These are phyloP conservation scores for Myriangium duriaei DNA, from an alignment of 2,329 filamentous ascomycete species.

Conservation along the genomic window DNA sequence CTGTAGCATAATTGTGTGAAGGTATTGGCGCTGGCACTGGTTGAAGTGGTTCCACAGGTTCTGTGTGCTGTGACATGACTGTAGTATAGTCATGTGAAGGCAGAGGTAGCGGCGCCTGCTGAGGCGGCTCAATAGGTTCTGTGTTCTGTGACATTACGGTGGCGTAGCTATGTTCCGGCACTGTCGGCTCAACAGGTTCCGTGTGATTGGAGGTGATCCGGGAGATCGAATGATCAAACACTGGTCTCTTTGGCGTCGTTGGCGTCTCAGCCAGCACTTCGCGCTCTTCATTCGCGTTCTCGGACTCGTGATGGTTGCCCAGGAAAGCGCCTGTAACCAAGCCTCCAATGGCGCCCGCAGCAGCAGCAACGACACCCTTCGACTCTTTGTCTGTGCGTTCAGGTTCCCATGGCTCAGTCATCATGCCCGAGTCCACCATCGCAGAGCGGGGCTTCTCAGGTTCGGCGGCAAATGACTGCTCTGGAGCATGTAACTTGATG, in stretches of 20 bases:
- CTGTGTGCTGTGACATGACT: conserved; percentile 4
- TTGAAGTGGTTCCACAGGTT: conserved; percentile 2
- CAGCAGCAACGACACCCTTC: conserved; percentile 11
- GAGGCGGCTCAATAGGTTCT: conserved; percentile 1
- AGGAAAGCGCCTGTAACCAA: conserved; percentile 24
- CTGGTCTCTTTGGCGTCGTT: background rate
- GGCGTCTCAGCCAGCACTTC: conserved; percentile 1
- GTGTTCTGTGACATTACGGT: conserved; percentile 16
- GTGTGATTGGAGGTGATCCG: conserved; percentile 5
- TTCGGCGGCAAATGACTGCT: conserved; percentile 1
- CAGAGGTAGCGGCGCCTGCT: conserved; percentile 4
- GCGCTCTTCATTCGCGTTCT: conserved; percentile 6
- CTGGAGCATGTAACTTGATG: background rate
- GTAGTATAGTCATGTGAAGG: conserved; percentile 26
- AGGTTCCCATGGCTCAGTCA: conserved; percentile 48
- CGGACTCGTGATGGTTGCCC: conserved; percentile 14
- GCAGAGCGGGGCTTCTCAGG: conserved; percentile 14
- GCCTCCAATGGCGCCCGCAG: conserved; percentile 21
- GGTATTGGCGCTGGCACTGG: conserved; percentile 7
- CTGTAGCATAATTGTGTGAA: conserved; percentile 27
- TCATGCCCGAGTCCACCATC: conserved; percentile 50
- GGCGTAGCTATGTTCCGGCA: conserved; percentile 2
- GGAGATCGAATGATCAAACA: background rate
- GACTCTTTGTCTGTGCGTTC: conserved; percentile 13
- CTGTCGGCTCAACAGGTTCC: conserved; percentile 4